phyloP scores from a whole-genome alignment of 441 rosid species.

The Adansonia madagascariensis region DNA sequence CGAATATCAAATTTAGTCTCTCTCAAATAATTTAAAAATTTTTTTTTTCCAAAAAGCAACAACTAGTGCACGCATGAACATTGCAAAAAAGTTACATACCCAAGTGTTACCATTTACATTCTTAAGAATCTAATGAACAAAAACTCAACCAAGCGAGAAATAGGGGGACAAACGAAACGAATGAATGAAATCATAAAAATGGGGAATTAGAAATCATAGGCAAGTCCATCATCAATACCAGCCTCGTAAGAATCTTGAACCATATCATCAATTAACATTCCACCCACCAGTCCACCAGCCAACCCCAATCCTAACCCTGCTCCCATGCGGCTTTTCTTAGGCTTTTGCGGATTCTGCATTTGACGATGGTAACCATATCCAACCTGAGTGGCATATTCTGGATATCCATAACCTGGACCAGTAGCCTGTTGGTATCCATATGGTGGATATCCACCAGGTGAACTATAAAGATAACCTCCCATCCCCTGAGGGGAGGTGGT shows the following conservation, averaged over 20 bases:
- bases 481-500: constrained; percentile 2
- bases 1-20: too few relatives aligned
- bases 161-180: too few relatives aligned
- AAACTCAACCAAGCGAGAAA: too few relatives aligned
- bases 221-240: constrained; percentile 39
- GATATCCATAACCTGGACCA: constrained; percentile 16
- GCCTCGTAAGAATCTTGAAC: constrained; percentile 44
- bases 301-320: constrained; percentile 46
- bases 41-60: too few relatives aligned
- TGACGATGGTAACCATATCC: constrained; percentile 33
- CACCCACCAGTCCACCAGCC: constrained; percentile 58
- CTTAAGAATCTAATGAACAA: background rate
- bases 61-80: background rate
- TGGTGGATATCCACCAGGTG: constrained; percentile 19
- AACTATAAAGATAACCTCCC: constrained; percentile 22
- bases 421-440: constrained; percentile 15
- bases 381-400: constrained; percentile 18
- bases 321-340: constrained; percentile 32
- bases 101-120: background rate
- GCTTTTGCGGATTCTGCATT: constrained; percentile 38
- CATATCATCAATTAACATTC: constrained; percentile 51
- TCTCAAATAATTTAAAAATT: too few relatives aligned
- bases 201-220: constrained; percentile 31
- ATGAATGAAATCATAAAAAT: background rate
- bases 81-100: background rate